Percentiles rank a stretch among this genome's conserved stretches.
Conservation (phyloP, 2,329 filamentous ascomycete species). For the Ophiosphaerella herpotricha region DNA sequence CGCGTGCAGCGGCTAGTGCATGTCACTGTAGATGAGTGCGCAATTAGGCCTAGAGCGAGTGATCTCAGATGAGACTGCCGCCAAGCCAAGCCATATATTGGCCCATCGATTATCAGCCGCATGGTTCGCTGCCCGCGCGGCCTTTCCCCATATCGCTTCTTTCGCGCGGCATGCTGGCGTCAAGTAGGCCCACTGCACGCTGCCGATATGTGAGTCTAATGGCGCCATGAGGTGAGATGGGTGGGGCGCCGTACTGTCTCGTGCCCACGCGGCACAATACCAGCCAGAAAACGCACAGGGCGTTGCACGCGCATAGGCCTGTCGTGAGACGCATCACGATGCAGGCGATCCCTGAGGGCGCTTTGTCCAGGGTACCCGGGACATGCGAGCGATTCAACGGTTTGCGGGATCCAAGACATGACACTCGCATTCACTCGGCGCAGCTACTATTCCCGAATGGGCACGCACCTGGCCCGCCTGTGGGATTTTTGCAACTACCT, state of each 20-base stretch:
- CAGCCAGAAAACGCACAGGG: constrained; percentile 30
- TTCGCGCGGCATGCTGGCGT: constrained; percentile 26
- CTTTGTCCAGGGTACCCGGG: constrained; percentile 37
- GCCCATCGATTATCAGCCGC: constrained; percentile 47
- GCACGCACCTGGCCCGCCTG: constrained; percentile 33
- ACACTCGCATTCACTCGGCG: constrained; percentile 41
- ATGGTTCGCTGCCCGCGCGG: constrained; percentile 32
- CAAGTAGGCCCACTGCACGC: constrained; percentile 16
- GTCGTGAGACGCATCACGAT: constrained; percentile 21
- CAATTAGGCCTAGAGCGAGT: constrained; percentile 44
- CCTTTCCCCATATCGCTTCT: constrained; percentile 12
- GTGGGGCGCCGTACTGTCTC: constrained; percentile 24
- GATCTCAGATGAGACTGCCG: constrained; percentile 45
- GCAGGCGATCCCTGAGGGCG: constrained; percentile 44
- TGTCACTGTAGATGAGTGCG: constrained; percentile 34
- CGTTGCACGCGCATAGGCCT: constrained; percentile 19
- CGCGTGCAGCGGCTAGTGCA: constrained; percentile 47
- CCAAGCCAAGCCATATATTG: constrained; percentile 46
- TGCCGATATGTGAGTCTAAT: constrained; percentile 8
- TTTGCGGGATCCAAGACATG: constrained; percentile 47
- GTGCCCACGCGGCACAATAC: constrained; percentile 26
- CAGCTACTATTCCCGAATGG: constrained; percentile 37
- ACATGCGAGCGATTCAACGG: constrained; percentile 47
- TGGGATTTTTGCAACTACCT: constrained; percentile 46
- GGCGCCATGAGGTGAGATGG: constrained; percentile 26